Percentiles rank a stretch among this genome's conserved stretches.
These are phyloP conservation scores for Monilinia laxa DNA, from an alignment of 2,329 filamentous ascomycete species.

Conservation along the genomic window DNA sequence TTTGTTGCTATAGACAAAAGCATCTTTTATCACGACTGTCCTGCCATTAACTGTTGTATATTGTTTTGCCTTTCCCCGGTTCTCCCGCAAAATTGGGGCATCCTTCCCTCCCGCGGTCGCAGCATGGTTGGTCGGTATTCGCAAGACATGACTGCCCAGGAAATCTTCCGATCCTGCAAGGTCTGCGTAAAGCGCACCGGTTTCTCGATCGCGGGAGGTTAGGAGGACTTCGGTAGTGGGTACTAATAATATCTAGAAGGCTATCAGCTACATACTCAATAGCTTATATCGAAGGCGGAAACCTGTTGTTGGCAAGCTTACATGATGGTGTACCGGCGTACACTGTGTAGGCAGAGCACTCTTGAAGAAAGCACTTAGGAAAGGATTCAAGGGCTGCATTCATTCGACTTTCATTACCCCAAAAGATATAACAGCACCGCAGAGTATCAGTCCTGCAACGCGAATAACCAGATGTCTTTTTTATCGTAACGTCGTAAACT, in stretches of 20 bases:
- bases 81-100: constrained; percentile 72
- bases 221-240: constrained; percentile 90
- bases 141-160: constrained; percentile 92
- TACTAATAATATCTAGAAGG: constrained; percentile 74
- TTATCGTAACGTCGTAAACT: constrained; percentile 13
- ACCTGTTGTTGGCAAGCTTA: constrained; percentile 41
- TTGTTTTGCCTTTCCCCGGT: constrained; percentile 88
- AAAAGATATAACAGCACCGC: constrained; percentile 33
- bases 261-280: constrained; percentile 26
- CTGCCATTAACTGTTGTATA: constrained; percentile 90
- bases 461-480: constrained; percentile 1
- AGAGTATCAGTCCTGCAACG: constrained; percentile 33
- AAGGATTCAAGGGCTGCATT: constrained; percentile 99
- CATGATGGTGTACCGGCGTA: constrained; percentile 84
- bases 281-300: constrained; percentile 21
- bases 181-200: constrained; percentile 72
- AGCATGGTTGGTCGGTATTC: constrained; percentile 62
- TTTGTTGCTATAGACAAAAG: constrained; percentile 93
- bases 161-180: constrained; percentile 90
- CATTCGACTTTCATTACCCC: constrained; percentile 49
- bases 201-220: constrained; percentile 83
- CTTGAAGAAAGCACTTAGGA: constrained; percentile 97
- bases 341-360: constrained; percentile 91
- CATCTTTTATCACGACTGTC: constrained; percentile 92
- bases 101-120: constrained; percentile 56